Percentiles rank a stretch among this genome's conserved stretches.
Evolutionary conservation across 2,329 filamentous ascomycete species (phyloP).

Genomic region (Colletotrichum tropicicola): DNA sequence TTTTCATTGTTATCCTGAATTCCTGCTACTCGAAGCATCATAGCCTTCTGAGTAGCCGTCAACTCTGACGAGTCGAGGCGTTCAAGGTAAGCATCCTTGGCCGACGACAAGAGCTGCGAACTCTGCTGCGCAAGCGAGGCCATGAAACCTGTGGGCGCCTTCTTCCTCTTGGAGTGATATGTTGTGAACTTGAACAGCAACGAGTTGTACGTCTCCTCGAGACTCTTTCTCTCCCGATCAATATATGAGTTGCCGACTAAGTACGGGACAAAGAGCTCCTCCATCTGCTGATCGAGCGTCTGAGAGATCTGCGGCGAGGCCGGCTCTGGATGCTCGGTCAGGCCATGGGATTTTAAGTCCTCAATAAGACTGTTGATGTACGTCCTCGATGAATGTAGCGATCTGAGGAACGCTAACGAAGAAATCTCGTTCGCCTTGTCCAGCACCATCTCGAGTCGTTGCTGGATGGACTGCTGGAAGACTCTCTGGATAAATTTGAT

Average conservation of each 20-base stretch:
- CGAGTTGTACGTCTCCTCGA: slow-evolving; percentile 88
- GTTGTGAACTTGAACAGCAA: slow-evolving; percentile 95
- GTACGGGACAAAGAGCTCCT: slow-evolving; percentile 80
- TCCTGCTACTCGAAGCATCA: slow-evolving; percentile 89
- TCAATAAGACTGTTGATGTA: slow-evolving; percentile 91
- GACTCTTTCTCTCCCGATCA: slow-evolving; percentile 71
- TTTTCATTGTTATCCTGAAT: slow-evolving; percentile 79
- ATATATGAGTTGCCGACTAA: slow-evolving; percentile 76
- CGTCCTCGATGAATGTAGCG: slow-evolving; percentile 87
- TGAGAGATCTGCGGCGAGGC: slow-evolving; percentile 85
- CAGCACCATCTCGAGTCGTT: slow-evolving; percentile 92
- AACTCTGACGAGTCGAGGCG: slow-evolving; percentile 89
- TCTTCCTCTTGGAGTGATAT: slow-evolving; percentile 90
- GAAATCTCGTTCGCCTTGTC: slow-evolving; percentile 95
- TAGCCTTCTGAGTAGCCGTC: slow-evolving; percentile 86
- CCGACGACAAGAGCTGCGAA: slow-evolving; percentile 86
- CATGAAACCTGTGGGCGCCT: slow-evolving; percentile 91
- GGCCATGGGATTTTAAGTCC: slow-evolving; percentile 90
- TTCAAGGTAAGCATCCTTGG: slow-evolving; percentile 91
- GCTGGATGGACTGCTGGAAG: slow-evolving; percentile 98
- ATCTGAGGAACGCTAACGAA: slow-evolving; percentile 88
- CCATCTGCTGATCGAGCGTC: slow-evolving; percentile 78
- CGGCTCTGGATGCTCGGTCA: slow-evolving; percentile 94
- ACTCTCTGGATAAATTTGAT: slow-evolving; percentile 93
- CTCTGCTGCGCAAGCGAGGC: slow-evolving; percentile 90